Evolutionary conservation across 371 early-diverging fungal species (phyloP), one percentile per base, ranked within the genome.

Genomic region (Apophysomyces trapeziformis): DNA sequence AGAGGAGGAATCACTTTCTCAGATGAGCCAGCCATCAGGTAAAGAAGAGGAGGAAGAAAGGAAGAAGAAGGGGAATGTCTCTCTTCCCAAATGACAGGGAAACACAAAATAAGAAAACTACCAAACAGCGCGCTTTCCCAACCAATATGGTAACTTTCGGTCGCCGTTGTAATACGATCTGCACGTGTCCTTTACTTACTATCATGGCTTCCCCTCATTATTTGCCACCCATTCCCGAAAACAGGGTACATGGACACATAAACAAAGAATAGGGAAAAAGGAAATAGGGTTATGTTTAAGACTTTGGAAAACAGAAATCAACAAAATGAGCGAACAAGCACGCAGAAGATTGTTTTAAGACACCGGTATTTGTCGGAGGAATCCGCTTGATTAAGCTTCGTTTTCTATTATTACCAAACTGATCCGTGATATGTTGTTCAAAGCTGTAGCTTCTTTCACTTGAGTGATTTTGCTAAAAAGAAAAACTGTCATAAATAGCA

Each of bases 1-100:
- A 65, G 44, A 21, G 59, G 39, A n/a, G 56, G 65, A 18, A 35
- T 57, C 16, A 50, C 54, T 50, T 50, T 50, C 54, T 50, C 21
- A 26, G 54, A 50, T 50, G 54, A 50, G 54, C 54, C 54, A 21
- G 54, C 54, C 54, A 50, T 50, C 54, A 50, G 14, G 54, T 26
- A 50, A 50, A 50, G 21, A 21, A 50, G 21, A 50, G 21, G 32
- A 26, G 32, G 32, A 26, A 47, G 47, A 18, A 47, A 47, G n/a
- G 32, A 26, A 47, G 47, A 47, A 47, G n/a, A 50, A 41, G 13
- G 5, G 41, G 41, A 50, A 50, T 50, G 21, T 26, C 32, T 2
- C 54, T 50, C 16, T 26, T 21, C 21, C 54, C 54, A 50, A 50
- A 16, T 18, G 21, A 50, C 5, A 50, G 21, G 21, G n/a, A 50